Evolutionary conservation across 768 basidiomycete species (phyloP).

Genomic region (button mushroom (Agaricus bisporus)): DNA sequence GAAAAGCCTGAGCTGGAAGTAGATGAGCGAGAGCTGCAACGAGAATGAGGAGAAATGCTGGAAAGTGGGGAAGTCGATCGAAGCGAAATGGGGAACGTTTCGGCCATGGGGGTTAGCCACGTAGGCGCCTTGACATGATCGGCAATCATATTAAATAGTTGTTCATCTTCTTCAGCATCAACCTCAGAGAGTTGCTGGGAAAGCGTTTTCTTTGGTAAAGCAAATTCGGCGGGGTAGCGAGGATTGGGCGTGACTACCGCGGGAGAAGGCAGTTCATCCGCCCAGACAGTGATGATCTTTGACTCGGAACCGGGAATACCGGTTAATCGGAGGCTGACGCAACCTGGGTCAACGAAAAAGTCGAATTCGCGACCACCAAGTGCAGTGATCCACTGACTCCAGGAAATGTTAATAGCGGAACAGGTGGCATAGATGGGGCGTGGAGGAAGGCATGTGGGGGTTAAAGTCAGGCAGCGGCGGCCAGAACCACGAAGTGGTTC

Average conservation of each 20-base stretch:
- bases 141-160: conserved; percentile 69
- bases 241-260: conserved; percentile 19
- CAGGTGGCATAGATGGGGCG: conserved; percentile 68
- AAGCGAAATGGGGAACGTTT: conserved; percentile 47
- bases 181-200: conserved; percentile 70
- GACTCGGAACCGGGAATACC: conserved; percentile 19
- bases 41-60: conserved; percentile 55
- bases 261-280: conserved; percentile 39
- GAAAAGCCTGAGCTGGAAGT: conserved; percentile 64
- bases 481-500: conserved; percentile 66
- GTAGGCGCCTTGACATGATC: conserved; percentile 63
- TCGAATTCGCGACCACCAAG: conserved; percentile 71
- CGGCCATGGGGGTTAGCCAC: conserved; percentile 61
- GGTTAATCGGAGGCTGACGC: conserved; percentile 59
- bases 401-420: conserved; percentile 61
- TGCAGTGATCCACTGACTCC: conserved; percentile 74
- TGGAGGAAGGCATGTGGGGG: conserved; percentile 64
- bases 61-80: conserved; percentile 58
- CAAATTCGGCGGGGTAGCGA: conserved; percentile 17
- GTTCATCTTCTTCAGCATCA: conserved; percentile 67
- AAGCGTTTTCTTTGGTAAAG: conserved; percentile 44
- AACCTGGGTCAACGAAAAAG: conserved; percentile 77
- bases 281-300: conserved; percentile 62
- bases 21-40: conserved; percentile 65
- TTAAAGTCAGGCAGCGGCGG: conserved; percentile 69